Evolutionary conservation across 148 eudicot genomes (phyloP), one percentile per base, ranked within the genome.

Genomic region (Rhododendron mucronatum): DNA sequence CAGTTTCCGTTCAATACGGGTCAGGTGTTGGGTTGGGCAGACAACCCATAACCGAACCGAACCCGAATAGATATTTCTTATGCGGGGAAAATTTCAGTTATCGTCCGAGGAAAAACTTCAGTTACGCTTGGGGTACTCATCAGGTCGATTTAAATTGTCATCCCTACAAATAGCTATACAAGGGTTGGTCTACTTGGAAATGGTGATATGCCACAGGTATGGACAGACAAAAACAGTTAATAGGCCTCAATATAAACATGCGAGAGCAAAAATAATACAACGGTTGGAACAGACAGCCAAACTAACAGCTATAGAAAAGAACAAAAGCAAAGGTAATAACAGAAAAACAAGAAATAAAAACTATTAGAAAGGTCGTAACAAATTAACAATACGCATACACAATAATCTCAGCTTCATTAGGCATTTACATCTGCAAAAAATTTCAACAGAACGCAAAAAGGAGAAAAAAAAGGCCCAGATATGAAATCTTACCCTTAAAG

Each of bases 401-500:
- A 10, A 81, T 33, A 21, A 57, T 82, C 45, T 20, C 84, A 57
- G n/a, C 48, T n/a, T 35, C 71, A 57, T 57, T 35, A 37, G 57
- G 57, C 21, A n/a, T 55, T 41, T 4, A 81, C 0, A 21, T 57
- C 2, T 20, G 16, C 69, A 30, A 30, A 15, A 4, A 1, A 2
- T 2, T 59, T 2, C 37, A 39, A 39, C 51, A 20, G 9, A 18
- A 16, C 23, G 50, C 44, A 82, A 82, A 57, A 35, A 14, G 50
- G 57, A 81, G 61, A 86, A 81, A 39, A 81, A 39, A 73, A 12
- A 73, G 71, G 45, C 33, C 14, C 48, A 78, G 57, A 74, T 20
- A 53, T 41, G 61, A 21, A 33, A 76, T 26, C 82, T 86, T 76
- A 86, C 85, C 82, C 33, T 74, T 57, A 50, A 53, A 63, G 26